Conservation (phyloP, 805 yeast genomes). For the Wickerhamomyces pijperi region DNA sequence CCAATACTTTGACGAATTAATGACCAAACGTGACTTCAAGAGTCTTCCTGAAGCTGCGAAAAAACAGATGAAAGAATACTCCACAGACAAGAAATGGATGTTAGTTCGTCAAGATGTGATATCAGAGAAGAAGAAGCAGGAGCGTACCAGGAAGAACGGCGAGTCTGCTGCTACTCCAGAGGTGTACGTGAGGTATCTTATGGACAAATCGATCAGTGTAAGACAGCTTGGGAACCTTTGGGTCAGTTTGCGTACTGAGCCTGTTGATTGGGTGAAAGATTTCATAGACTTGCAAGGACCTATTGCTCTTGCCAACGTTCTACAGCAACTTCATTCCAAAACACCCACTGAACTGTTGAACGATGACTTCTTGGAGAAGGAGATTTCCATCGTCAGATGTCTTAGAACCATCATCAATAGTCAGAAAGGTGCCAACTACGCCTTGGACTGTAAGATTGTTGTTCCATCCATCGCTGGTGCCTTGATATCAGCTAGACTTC, state of each 20-base stretch:
- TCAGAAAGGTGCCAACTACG: slow-evolving; percentile 49
- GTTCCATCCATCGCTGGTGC: slow-evolving; percentile 61
- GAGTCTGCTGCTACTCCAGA: slow-evolving; percentile 39
- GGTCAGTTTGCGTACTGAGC: slow-evolving; percentile 89
- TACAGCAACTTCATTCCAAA: slow-evolving; percentile 37
- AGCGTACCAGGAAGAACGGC: slow-evolving; percentile 22
- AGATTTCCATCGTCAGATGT: slow-evolving; percentile 67
- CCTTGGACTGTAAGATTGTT: slow-evolving; percentile 31
- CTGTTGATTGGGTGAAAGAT: slow-evolving; percentile 66
- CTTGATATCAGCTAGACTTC: slow-evolving; percentile 58
- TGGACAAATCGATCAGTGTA: slow-evolving; percentile 56
- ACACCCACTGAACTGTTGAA: slow-evolving; percentile 19
- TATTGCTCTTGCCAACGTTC: slow-evolving; percentile 55
- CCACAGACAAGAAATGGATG: slow-evolving; percentile 82
- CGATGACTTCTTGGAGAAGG: slow-evolving; percentile 49
- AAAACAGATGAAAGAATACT: slow-evolving; percentile 63
- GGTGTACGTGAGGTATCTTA: slow-evolving; percentile 61
- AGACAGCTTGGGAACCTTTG: slow-evolving; percentile 73
- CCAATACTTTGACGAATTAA: slow-evolving; percentile 62
- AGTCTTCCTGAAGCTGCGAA: slow-evolving; percentile 62
- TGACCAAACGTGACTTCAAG: slow-evolving; percentile 74
- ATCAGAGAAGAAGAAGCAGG: slow-evolving; percentile 55
- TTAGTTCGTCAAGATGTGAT: slow-evolving; percentile 77
- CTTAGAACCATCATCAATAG: slow-evolving; percentile 63
- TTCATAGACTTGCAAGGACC: slow-evolving; percentile 81